Evolutionary conservation across 768 basidiomycete genomes (phyloP).

Genomic region (Asterophora parasitica): DNA sequence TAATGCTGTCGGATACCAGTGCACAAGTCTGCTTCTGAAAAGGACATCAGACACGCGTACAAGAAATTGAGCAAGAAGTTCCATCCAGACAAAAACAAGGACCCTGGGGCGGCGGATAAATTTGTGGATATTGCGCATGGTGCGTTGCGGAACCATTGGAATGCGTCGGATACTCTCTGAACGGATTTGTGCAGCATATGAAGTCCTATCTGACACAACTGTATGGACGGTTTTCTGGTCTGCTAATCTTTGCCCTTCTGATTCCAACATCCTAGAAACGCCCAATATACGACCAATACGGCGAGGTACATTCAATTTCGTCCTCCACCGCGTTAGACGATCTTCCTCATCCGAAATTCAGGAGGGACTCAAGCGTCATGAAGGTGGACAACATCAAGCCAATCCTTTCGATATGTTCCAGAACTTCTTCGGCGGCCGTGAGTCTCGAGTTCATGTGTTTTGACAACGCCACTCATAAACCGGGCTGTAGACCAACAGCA

Average conservation of each 20-base stretch:
- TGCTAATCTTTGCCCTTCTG: not conserved
- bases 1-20: constrained; percentile 32
- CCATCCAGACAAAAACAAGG: constrained; percentile 96
- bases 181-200: constrained; percentile 60
- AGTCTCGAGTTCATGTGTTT: constrained; percentile 24
- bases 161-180: not conserved
- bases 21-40: constrained; percentile 74
- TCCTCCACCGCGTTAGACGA: constrained; percentile 5
- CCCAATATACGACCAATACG: constrained; percentile 89
- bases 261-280: constrained; percentile 59
- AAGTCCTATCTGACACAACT: constrained; percentile 83
- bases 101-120: constrained; percentile 71
- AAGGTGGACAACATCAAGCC: constrained; percentile 74
- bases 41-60: constrained; percentile 89
- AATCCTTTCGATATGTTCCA: constrained; percentile 96
- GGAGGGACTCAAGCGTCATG: constrained; percentile 90
- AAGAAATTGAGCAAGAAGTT: constrained; percentile 83
- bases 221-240: constrained; percentile 37
- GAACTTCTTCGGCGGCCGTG: constrained; percentile 85
- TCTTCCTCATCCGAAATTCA: constrained; percentile 24
- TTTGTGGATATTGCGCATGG: constrained; percentile 93
- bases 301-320: constrained; percentile 52
- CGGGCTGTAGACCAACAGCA: constrained; percentile 42
- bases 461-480: not conserved
- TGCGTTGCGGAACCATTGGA: constrained; percentile 27